Base-by-base conservation (phyloP, 257 asterid species). In the Cruciata laevipes region DNA sequence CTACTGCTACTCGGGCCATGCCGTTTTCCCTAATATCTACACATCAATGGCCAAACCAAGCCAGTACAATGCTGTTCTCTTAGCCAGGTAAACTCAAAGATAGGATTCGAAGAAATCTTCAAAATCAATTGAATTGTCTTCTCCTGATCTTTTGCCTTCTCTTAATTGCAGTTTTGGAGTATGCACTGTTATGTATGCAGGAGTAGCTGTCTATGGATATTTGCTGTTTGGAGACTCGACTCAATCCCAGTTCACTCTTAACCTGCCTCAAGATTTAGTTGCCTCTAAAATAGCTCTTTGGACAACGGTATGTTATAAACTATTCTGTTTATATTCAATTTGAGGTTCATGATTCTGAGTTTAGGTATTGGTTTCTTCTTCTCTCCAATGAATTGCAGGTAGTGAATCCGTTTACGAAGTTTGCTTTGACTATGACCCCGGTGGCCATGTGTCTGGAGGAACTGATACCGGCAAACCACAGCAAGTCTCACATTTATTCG, bases 391-490 rank as follows among this genome's bases (percentile, higher is more conserved):
- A 53, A 74, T 71, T 79, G 81, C 91, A 93, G 99, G 94, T 94
- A 0, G 95, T 94, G 69, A 94, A 94, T 79, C 99, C 99, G 67
- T 84, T 94, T 61, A 90, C 99, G 25, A 94, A 94, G 84, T 94
- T 87, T 84, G 97, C 97, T 58, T 80, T 94, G 75, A 88, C 96
- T 79, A 82, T 94, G 81, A 77, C 95, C 44, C 99, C 96, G 0
- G 96, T 94, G 72, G 99, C 96, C 10, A 69, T 88, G 96, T 76
- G 99, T 83, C 85, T 94, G 18, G 99, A 94, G 79, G 97, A 94
- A 74, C 31, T 94, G 82, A 84, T 90, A 69, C 96, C 96, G 17
- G 71, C 88, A 2, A 78, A 80, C 76, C 81, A 73, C 21, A 47
- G 60, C 68, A 90, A 85, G 73, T 85, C 91, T 9, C 61, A 72